These are phyloP conservation scores for Allium fistulosum DNA, from an alignment of 106 monocot genomes.

Conservation along the genomic window DNA sequence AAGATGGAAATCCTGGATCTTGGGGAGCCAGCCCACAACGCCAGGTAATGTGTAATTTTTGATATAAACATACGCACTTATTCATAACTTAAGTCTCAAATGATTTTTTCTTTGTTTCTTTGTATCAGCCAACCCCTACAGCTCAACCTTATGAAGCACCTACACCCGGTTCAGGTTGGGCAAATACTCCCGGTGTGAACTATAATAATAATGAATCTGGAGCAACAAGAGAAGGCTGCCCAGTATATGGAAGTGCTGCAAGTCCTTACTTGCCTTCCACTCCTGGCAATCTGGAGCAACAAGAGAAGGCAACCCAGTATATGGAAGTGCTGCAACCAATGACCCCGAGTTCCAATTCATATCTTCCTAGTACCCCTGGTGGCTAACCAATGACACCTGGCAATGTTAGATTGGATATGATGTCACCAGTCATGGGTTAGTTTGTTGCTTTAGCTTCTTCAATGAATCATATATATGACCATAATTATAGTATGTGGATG, in stretches of 20 bases:
- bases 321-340: too few species aligned
- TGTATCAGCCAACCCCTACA: slow-evolving; percentile 74
- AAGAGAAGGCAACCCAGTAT: too few species aligned
- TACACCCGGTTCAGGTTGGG: slow-evolving; percentile 96
- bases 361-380: slow-evolving; percentile 96
- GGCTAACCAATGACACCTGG: slow-evolving; percentile 99
- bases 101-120: background rate
- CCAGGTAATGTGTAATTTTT: slow-evolving; percentile 39
- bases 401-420: slow-evolving; percentile 83
- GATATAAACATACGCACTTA: background rate
- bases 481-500: background rate
- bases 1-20: slow-evolving; percentile 88
- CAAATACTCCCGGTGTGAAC: slow-evolving; percentile 85
- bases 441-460: background rate
- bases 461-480: background rate
- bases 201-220: slow-evolving; percentile 52
- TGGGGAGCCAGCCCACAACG: slow-evolving; percentile 90
- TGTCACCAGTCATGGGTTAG: slow-evolving; percentile 88
- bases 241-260: slow-evolving; percentile 75
- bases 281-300: too few species aligned
- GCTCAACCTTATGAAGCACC: slow-evolving; percentile 85
- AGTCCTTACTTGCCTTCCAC: slow-evolving; percentile 97
- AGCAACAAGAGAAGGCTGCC: slow-evolving; percentile 67
- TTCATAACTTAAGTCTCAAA: background rate
- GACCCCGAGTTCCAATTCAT: slow-evolving; percentile 80